Percentiles rank a stretch among this genome's conserved stretches.
phyloP scores from a whole-genome alignment of 2,329 filamentous ascomycete species.

The Nigrograna mackinnonii region DNA sequence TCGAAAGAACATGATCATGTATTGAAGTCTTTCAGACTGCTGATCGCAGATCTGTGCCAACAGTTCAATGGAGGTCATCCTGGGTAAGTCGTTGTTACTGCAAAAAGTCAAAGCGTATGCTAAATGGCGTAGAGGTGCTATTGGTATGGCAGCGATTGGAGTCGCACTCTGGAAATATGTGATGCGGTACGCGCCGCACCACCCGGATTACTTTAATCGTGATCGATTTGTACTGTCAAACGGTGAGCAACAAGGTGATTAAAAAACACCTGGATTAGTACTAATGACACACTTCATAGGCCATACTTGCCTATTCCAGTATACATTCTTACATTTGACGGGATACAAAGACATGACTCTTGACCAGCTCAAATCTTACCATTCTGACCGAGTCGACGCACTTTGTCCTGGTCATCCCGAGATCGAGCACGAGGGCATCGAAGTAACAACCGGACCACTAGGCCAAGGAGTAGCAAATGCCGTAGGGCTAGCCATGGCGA shows the following conservation, averaged over 20 bases:
- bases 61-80: slow-evolving; percentile 73
- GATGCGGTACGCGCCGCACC: slow-evolving; percentile 63
- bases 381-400: slow-evolving; percentile 51
- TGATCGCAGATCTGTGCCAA: slow-evolving; percentile 71
- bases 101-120: slow-evolving; percentile 5
- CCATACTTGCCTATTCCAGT: slow-evolving; percentile 60
- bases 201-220: slow-evolving; percentile 62
- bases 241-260: slow-evolving; percentile 38
- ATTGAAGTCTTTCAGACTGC: slow-evolving; percentile 62
- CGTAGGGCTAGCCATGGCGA: slow-evolving; percentile 62
- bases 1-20: slow-evolving; percentile 52
- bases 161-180: slow-evolving; percentile 65
- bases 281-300: slow-evolving; percentile 24
- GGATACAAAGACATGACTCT: slow-evolving; percentile 61
- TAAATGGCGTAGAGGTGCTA: slow-evolving; percentile 48
- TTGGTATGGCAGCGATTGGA: slow-evolving; percentile 66
- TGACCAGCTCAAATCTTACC: slow-evolving; percentile 61
- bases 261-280: neutral
- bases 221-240: slow-evolving; percentile 68
- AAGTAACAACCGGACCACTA: slow-evolving; percentile 63
- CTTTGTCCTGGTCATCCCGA: slow-evolving; percentile 62
- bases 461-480: slow-evolving; percentile 65
- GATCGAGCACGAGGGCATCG: slow-evolving; percentile 61
- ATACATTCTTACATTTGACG: slow-evolving; percentile 56
- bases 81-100: slow-evolving; percentile 51